phyloP scores from a whole-genome alignment of 2,329 filamentous ascomycete species.

The Kalmusia sp. region DNA sequence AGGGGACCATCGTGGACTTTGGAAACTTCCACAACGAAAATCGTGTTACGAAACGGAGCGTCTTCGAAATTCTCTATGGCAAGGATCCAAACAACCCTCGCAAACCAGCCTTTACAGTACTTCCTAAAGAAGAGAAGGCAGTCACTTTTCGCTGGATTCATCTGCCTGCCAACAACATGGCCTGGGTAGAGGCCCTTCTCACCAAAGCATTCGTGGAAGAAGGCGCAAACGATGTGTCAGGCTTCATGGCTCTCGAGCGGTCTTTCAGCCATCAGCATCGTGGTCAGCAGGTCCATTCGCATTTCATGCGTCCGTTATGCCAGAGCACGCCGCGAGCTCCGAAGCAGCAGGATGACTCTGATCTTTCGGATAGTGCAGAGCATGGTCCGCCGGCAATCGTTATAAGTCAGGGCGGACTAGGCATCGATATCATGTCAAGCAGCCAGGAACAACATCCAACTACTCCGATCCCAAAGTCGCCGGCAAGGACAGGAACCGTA shows the following conservation, averaged over 20 bases:
- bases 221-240: slow-evolving; percentile 66
- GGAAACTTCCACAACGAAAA: slow-evolving; percentile 46
- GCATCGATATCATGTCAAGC: slow-evolving; percentile 29
- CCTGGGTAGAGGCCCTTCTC: slow-evolving; percentile 69
- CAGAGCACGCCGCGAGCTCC: slow-evolving; percentile 53
- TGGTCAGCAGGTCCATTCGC: slow-evolving; percentile 64
- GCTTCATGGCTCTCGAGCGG: slow-evolving; percentile 67
- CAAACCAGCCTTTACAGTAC: slow-evolving; percentile 44
- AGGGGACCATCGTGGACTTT: slow-evolving; percentile 50
- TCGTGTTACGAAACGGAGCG: slow-evolving; percentile 37
- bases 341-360: slow-evolving; percentile 39
- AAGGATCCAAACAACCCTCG: slow-evolving; percentile 39
- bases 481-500: slow-evolving; percentile 36
- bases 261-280: slow-evolving; percentile 69
- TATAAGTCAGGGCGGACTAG: slow-evolving; percentile 33
- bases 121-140: slow-evolving; percentile 49
- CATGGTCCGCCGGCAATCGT: slow-evolving; percentile 37
- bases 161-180: slow-evolving; percentile 59
- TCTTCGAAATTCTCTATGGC: slow-evolving; percentile 46
- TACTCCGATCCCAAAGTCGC: slow-evolving; percentile 28
- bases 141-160: slow-evolving; percentile 56
- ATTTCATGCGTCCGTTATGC: slow-evolving; percentile 68
- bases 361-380: slow-evolving; percentile 41
- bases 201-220: slow-evolving; percentile 71
- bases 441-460: slow-evolving; percentile 24